These are phyloP conservation scores for Eucalyptus victrix DNA, from an alignment of 345 rosid species.

Conservation along the genomic window DNA sequence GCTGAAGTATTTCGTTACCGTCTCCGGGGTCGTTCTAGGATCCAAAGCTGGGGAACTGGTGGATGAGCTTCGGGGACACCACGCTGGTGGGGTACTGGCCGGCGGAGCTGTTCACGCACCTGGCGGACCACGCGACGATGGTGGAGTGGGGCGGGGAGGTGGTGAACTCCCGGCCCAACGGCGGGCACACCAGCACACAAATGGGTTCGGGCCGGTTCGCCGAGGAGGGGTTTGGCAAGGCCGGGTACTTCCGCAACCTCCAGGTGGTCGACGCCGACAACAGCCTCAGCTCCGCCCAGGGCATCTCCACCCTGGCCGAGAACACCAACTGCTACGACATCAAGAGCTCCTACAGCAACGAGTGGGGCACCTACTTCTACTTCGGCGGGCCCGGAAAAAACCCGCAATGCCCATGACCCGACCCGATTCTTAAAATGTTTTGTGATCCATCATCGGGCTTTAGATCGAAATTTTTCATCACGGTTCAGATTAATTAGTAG, in stretches of 20 bases:
- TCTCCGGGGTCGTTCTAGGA: constrained; percentile 23
- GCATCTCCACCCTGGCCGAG: constrained; percentile 69
- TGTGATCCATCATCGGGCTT: neutral
- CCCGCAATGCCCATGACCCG: constrained; percentile 50
- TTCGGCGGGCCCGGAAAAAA: constrained; percentile 92
- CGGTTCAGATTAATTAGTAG: neutral
- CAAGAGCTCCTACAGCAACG: constrained; percentile 54
- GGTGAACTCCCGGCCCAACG: constrained; percentile 76
- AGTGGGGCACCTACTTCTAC: constrained; percentile 93
- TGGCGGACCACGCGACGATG: constrained; percentile 81
- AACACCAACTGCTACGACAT: constrained; percentile 87
- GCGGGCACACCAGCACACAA: constrained; percentile 77
- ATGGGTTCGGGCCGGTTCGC: constrained; percentile 98
- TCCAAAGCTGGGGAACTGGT: constrained; percentile 88
- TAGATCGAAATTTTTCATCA: neutral
- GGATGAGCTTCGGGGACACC: constrained; percentile 93
- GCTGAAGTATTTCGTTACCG: neutral
- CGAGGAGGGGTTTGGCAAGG: constrained; percentile 72
- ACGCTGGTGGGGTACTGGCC: constrained; percentile 96
- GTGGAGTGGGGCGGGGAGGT: constrained; percentile 99
- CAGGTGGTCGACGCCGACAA: constrained; percentile 88
- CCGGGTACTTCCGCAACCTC: constrained; percentile 81
- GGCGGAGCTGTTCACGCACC: constrained; percentile 82
- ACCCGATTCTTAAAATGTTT: neutral
- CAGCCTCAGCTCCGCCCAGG: constrained; percentile 54